Base-by-base conservation (phyloP, 169 alveolate genomes). In the Plasmodium gonderi region DNA sequence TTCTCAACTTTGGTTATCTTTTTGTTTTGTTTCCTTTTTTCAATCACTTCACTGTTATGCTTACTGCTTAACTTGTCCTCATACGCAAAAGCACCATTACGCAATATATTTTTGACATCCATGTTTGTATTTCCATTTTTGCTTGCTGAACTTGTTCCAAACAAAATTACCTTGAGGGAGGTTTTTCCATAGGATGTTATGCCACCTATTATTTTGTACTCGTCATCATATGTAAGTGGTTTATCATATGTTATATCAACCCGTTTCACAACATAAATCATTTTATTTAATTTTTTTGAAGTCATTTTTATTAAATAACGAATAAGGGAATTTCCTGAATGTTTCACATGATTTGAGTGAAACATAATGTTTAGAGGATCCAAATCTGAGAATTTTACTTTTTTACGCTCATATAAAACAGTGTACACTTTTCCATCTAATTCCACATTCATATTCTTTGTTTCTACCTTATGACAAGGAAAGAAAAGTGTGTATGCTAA, bases 151-250 rank as follows among this genome's bases (percentile, higher is more conserved):
- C 51, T 60, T 67, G 49, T 38, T n/a, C 91, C 91, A 20, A 64
- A 36, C 36, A 80, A 17, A 23, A 64, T 64, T 17, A 80, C 7
- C 47, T 11, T 42, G 20, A 80, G 3, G 0, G 91, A 80, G 3
- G 91, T 80, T 47, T 42, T 80, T 23, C 91, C 91, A 80, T 80
- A 80, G 74, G 69, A 8, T 5, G 91, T 80, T 20, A 80, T 67
- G 6, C 80, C 80, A 40, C 91, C 91, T 40, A 80, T 65, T 38
- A 80, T 80, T 67, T 80, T 80, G 47, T 80, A 80, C 12, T 45
- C 26, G 47, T 80, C 47, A 1, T 80, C 31, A 80, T 64, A 80
- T 40, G 44, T 68, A 8, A 80, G 75, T 65, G 79, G 80, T 38
- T 38, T 67, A 17, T 80, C 65, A 33, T 38, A 80, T 17, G 80